These are phyloP conservation scores for slime mould (Dictyostelium discoideum) DNA, from an alignment of 78 protist species.

Conservation along the genomic window DNA sequence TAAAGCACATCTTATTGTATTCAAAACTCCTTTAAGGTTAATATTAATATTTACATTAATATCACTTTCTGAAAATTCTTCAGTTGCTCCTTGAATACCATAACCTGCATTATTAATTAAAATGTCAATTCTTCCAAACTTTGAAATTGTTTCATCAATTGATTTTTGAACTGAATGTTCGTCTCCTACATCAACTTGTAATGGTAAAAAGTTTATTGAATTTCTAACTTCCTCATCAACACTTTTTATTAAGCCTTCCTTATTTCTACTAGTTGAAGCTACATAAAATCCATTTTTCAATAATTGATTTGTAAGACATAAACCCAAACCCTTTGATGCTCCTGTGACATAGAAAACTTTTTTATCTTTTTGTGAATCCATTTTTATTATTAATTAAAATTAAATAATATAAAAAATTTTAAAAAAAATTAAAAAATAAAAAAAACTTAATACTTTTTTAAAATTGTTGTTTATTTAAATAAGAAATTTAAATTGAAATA, in stretches of 20 bases:
- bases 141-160: neutral
- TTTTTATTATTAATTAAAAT: too few species aligned
- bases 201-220: neutral
- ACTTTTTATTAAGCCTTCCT: neutral
- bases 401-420: neutral
- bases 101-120: slow-evolving; percentile 48
- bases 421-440: too few species aligned
- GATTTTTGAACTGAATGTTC: slow-evolving; percentile 32
- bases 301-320: neutral
- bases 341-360: slow-evolving; percentile 54
- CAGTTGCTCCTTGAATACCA: neutral
- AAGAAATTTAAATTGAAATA: too few species aligned
- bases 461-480: too few species aligned
- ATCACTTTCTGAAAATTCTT: neutral
- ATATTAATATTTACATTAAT: neutral
- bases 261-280: slow-evolving; percentile 18
- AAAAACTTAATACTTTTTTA: too few species aligned
- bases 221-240: neutral
- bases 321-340: slow-evolving; percentile 32
- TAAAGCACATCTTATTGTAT: neutral
- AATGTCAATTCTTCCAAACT: slow-evolving; percentile 23
- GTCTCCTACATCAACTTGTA: neutral
- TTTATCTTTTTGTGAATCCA: neutral
- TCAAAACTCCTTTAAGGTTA: slow-evolving; percentile 37
- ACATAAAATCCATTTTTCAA: slow-evolving; percentile 13